Evolutionary conservation across 225 moss, liverwort and hornwort species (phyloP), one percentile per base, ranked within the genome.

Genomic region (Rhytidiadelphus loreus): DNA sequence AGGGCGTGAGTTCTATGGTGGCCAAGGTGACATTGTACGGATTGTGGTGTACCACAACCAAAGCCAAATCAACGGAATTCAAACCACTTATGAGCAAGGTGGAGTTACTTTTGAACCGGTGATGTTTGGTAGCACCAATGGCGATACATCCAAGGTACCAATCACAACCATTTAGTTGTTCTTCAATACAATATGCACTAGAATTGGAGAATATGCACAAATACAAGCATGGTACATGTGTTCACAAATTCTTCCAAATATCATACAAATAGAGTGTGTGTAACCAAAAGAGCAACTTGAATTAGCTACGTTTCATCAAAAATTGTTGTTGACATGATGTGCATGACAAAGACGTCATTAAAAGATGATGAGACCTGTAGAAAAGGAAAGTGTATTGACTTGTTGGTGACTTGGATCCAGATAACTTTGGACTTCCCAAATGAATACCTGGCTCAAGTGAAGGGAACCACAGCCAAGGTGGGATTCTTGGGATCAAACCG

Each of bases 191-290:
- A 5, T 6, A 26, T 15, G 26, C 16, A 16, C 16, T 43, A 26
- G 43, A 71, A 28, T 43, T 72, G 16, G 44, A 44, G 9, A 44
- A 0, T 17, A 28, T 28, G 43, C 28, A 43, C 28, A 71, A 73
- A 8, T 7, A 4, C 29, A 46, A 29, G 1, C 18, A 73, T 4
- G 29, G 46, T n/a, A n/a, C n/a, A n/a, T 9, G 28, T 28, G 16
- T 44, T 44, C 2, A 28, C 28, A 2, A 16, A 6, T 10, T 28
- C 9, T 44, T 6, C 16, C 6, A 44, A 78, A 28, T 43, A 16
- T 9, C 1, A 16, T 9, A 0, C 6, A 9, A 6, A 28, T 0
- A 3, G 28, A 3, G 28, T 43, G 16, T 9, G 2, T 0, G 1
- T 9, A 16, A 1, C 3, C 24, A 13, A 4, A 39, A 4, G 39